Base-by-base conservation (phyloP, 176 grass and related monocot species). In the Avena sativa region DNA sequence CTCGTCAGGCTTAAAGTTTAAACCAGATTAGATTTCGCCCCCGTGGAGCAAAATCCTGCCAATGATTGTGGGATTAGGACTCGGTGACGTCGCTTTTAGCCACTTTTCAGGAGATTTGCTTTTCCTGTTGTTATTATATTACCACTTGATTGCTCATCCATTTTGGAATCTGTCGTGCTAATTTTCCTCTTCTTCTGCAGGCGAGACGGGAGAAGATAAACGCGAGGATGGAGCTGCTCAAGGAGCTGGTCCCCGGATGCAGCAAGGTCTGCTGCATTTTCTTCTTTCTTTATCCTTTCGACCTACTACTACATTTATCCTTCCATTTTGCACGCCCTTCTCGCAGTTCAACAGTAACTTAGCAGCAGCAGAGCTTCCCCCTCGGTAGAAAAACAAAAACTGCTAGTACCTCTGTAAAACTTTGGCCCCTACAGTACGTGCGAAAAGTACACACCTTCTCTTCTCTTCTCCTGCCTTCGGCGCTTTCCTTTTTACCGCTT, bases 241-340 rank as follows among this genome's bases (percentile, higher is more conserved):
- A 96, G 86, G 94, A 93, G 91, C 87, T 96, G 89, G 94, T 96
- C 85, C 94, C 94, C 79, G 91, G 94, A 11, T 96, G 94, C 82
- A 96, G 85, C 64, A 96, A 96, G 94, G 94, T 95, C 10, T 63
- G 84, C 65, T 82, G 62, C 20, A 57, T 63, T 5, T 81, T 58
- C 17, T 81, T 51, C 36, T 32, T 21, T 6, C 40, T 11, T 11
- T 21, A 34, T 15, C 50, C 17, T 28, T 47, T 40, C 4, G 2
- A 60, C 71, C 6, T 38, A 25, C 11, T 59, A 21, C 23, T 23
- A 23, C 23, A 23, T 23, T 23, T 50, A 76, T 68, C 21, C 53
- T 12, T 60, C 20, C 26, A 26, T 78, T 55, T 47, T 38, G 26
- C 47, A 40, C 61, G 14, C 58, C 12, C 12, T 25, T 76, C 74